Conservation (phyloP, 2,329 filamentous ascomycete genomes). For the Paraphoma sp. region DNA sequence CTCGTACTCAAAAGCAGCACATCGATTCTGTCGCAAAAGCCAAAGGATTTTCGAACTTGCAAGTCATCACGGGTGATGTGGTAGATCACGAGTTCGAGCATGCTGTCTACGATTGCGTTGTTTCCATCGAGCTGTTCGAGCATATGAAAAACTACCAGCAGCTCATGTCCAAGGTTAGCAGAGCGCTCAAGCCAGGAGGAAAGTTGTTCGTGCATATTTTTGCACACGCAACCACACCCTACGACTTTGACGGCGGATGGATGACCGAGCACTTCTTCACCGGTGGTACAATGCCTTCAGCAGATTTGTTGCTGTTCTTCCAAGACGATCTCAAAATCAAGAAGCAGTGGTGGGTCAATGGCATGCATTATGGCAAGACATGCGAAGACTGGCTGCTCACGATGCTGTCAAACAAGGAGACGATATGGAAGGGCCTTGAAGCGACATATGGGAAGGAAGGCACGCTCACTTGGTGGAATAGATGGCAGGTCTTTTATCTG, state of each 20-base stretch:
- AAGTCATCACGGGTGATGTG: conserved; percentile 71
- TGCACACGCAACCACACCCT: conserved; percentile 68
- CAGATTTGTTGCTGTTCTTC: conserved; percentile 71
- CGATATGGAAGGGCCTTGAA: conserved; percentile 68
- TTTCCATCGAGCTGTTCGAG: conserved; percentile 76
- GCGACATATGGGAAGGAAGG: conserved; percentile 70
- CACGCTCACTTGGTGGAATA: conserved; percentile 68
- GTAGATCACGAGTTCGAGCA: conserved; percentile 69
- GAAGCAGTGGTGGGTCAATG: conserved; percentile 75
- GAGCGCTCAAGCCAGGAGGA: conserved; percentile 66
- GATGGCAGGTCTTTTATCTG: conserved; percentile 77
- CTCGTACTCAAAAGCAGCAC: conserved; percentile 70
- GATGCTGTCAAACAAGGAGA: conserved; percentile 64
- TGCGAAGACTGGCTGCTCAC: conserved; percentile 73
- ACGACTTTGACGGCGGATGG: conserved; percentile 75
- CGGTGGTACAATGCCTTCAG: conserved; percentile 73
- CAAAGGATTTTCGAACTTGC: conserved; percentile 66
- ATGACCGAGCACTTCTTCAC: conserved; percentile 79
- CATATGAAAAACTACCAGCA: conserved; percentile 79
- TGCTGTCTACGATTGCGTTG: conserved; percentile 67
- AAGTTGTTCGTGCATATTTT: conserved; percentile 76
- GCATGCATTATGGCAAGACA: conserved; percentile 71
- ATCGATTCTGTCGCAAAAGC: conserved; percentile 66
- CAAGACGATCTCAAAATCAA: conserved; percentile 66
- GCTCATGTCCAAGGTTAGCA: conserved; percentile 68